Evolutionary conservation across 2,329 filamentous ascomycete genomes (phyloP).

Genomic region (Coniochaeta ligniaria): DNA sequence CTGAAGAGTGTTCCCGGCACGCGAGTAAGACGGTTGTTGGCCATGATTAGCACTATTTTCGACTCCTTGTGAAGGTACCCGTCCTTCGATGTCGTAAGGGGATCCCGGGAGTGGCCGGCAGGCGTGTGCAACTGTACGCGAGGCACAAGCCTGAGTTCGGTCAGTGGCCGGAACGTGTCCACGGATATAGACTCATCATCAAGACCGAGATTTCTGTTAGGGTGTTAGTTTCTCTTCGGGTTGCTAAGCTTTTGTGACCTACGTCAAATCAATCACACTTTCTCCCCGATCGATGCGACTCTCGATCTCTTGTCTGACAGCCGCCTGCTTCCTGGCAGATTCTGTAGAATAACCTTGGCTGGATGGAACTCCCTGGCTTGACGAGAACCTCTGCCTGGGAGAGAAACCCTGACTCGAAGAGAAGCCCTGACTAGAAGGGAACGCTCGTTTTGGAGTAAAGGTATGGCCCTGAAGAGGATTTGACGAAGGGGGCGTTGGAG

Average conservation of each 20-base stretch:
- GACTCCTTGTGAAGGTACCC: slow-evolving; percentile 39
- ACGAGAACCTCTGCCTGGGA: background rate
- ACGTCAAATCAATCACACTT: background rate
- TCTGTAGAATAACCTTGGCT: background rate
- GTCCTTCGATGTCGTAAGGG: slow-evolving; percentile 37
- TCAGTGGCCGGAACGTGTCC: background rate
- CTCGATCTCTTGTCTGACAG: background rate
- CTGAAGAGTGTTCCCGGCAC: slow-evolving; percentile 56
- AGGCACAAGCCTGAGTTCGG: background rate
- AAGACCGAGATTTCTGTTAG: background rate
- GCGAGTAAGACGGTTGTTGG: slow-evolving; percentile 46
- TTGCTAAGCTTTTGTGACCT: background rate
- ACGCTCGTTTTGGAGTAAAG: background rate
- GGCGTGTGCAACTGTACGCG: slow-evolving; percentile 21
- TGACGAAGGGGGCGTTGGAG: background rate
- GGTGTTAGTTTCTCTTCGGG: background rate
- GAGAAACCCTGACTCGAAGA: background rate
- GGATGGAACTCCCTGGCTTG: background rate
- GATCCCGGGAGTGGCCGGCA: slow-evolving; percentile 43
- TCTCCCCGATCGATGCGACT: background rate
- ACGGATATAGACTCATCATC: background rate
- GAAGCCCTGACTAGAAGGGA: background rate
- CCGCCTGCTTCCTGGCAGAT: background rate
- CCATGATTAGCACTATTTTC: slow-evolving; percentile 53
- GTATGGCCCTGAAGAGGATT: background rate